Base-by-base conservation (phyloP, 2,329 filamentous ascomycete species). In the Neopestalotiopsis clavispora region DNA sequence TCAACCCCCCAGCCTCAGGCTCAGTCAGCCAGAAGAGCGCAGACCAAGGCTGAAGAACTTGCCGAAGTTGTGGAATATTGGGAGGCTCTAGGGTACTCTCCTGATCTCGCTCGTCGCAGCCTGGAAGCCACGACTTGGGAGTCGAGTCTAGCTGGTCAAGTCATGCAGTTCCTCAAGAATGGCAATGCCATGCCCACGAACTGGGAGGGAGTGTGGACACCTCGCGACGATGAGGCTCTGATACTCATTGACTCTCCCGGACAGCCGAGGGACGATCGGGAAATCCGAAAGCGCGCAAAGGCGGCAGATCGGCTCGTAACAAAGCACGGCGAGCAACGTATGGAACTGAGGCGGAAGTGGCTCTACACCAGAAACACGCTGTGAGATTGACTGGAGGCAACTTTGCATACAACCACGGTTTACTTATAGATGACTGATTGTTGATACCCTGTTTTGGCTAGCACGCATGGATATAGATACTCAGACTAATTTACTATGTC, bases 121-220 rank as follows among this genome's bases (percentile, higher is more conserved):
- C 42, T 67, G 14, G 66, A 67, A 38, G 66, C 66, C 5, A 63
- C 66, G 59, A 62, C 66, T 4, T 67, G 66, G 66, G 59, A 67
- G 17, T 38, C 58, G 14, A 40, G 66, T 20, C 40, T 67, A 28
- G 66, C 66, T 38, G 66, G 66, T 9, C 58, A 42, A 4, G 17
- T 67, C 13, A 67, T 67, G 66, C 20, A 67, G 58, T 17, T 32
- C 12, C 57, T 67, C 23, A 67, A 56, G 40, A n/a, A 67, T 20
- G 66, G 66, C 10, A 49, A 63, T 23, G 14, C 58, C 9, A 62
- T 67, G 34, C 66, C 66, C 12, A 67, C 66, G 4, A 67, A 67
- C 40, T 67, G 66, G 66, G 66, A 67, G 42, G 66, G 66, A n/a
- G 66, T 67, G 7, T 67, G 66, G 66, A 30, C 58, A 9, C 32